These are phyloP conservation scores for Colletotrichum lini DNA, from an alignment of 2,329 filamentous ascomycete genomes.

Conservation along the genomic window DNA sequence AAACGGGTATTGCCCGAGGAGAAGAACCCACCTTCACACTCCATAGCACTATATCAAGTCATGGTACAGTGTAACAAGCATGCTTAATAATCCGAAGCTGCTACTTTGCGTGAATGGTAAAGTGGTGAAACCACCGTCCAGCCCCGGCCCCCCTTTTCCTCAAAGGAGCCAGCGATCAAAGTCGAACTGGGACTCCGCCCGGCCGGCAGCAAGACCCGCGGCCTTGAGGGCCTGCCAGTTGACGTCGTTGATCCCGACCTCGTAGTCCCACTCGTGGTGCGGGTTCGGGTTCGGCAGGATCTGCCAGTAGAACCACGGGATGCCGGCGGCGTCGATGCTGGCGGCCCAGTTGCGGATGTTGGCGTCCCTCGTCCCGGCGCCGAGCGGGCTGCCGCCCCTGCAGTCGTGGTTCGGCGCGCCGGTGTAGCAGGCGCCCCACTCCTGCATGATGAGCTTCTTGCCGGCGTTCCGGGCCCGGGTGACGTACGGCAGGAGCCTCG, in stretches of 20 bases:
- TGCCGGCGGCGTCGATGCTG: slow-evolving; percentile 48
- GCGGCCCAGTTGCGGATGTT: slow-evolving; percentile 49
- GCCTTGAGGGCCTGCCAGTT: slow-evolving; percentile 33
- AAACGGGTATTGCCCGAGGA: no score
- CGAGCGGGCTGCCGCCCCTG: slow-evolving; percentile 39
- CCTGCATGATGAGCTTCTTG: slow-evolving; percentile 52
- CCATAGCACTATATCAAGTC: no score
- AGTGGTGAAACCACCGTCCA: no score
- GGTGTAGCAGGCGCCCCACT: slow-evolving; percentile 51
- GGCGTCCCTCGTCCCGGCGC: slow-evolving; percentile 42
- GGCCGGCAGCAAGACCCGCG: slow-evolving; percentile 28
- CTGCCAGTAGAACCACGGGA: slow-evolving; percentile 54
- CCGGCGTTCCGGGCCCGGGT: slow-evolving; percentile 45
- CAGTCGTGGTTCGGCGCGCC: slow-evolving; percentile 49
- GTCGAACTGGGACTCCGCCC: slow-evolving; percentile 36
- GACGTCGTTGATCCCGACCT: slow-evolving; percentile 46
- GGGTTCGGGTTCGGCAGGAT: slow-evolving; percentile 51
- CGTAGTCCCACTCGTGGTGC: slow-evolving; percentile 51
- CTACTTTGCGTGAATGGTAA: no score
- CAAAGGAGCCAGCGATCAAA: slow-evolving; percentile 26
- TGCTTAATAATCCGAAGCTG: no score
- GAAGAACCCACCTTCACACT: no score
- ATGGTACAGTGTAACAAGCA: no score
- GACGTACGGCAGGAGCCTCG: slow-evolving; percentile 45
- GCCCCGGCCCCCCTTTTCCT: neutral